Evolutionary conservation across 768 basidiomycete genomes (phyloP).

Genomic region (Leccinum obscurum): DNA sequence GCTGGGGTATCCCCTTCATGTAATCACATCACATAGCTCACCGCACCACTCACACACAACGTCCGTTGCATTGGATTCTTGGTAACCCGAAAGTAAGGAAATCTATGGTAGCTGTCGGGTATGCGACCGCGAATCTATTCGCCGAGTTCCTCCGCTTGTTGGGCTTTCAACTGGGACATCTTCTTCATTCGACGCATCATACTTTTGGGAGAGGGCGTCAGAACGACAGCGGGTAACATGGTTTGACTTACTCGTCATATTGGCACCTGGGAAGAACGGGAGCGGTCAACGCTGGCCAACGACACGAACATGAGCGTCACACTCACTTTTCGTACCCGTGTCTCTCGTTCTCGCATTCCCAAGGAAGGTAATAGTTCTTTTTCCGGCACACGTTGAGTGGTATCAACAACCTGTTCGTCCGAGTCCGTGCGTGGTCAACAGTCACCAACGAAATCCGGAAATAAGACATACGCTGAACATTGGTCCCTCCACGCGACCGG

Average conservation of each 20-base stretch:
- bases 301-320: neutral
- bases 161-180: slow-evolving; percentile 68
- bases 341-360: slow-evolving; percentile 90
- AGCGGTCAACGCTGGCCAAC: slow-evolving; percentile 6
- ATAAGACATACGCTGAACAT: slow-evolving; percentile 78
- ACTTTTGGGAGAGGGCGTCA: slow-evolving; percentile 39
- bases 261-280: slow-evolving; percentile 65
- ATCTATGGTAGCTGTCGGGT: slow-evolving; percentile 17
- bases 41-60: slow-evolving; percentile 17
- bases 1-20: slow-evolving; percentile 9
- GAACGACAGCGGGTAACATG: neutral
- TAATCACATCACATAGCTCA: slow-evolving; percentile 15
- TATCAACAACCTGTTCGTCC: slow-evolving; percentile 63
- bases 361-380: slow-evolving; percentile 77
- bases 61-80: neutral
- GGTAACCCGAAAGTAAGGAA: neutral
- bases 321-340: slow-evolving; percentile 83
- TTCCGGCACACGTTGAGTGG: slow-evolving; percentile 87
- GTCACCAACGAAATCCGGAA: neutral
- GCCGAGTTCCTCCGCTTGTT: slow-evolving; percentile 41
- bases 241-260: slow-evolving; percentile 83
- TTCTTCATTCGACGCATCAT: slow-evolving; percentile 88
- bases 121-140: slow-evolving; percentile 25
- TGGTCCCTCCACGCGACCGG: slow-evolving; percentile 87
- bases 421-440: neutral